Evolutionary conservation across 2,329 filamentous ascomycete species (phyloP).

Genomic region (Aspergillus transmontanensis): DNA sequence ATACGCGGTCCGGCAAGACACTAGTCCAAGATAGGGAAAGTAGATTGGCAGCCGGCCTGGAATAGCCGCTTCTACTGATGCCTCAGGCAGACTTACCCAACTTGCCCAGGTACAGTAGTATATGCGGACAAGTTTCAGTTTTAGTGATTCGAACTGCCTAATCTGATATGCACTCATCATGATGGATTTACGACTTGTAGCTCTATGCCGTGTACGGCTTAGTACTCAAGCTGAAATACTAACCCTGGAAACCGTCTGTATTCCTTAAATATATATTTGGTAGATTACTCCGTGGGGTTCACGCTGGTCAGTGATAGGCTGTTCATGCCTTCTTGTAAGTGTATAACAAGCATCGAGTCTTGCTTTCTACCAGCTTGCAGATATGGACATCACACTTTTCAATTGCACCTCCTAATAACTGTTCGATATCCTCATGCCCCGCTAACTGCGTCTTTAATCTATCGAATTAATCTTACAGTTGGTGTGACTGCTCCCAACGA

Average conservation of each 20-base stretch:
- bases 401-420: neutral
- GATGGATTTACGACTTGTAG: neutral
- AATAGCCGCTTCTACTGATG: neutral
- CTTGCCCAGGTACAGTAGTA: neutral
- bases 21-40: constrained; percentile 7
- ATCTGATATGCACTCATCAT: neutral
- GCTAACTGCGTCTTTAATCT: too few species aligned
- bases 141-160: neutral
- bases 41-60: neutral
- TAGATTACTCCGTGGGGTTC: too few species aligned
- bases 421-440: too few species aligned
- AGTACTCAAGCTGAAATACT: neutral
- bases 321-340: neutral
- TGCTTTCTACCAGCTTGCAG: neutral
- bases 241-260: neutral
- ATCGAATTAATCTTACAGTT: neutral
- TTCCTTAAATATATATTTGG: neutral
- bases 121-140: neutral
- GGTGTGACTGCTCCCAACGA: neutral
- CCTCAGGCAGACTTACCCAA: constrained; percentile 12
- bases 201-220: neutral
- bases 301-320: too few species aligned
- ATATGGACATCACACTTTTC: neutral
- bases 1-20: constrained; percentile 16
- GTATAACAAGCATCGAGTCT: neutral